Conservation (phyloP, 1,284 basidiomycete species). For the Lignosus rhinocerotis region DNA sequence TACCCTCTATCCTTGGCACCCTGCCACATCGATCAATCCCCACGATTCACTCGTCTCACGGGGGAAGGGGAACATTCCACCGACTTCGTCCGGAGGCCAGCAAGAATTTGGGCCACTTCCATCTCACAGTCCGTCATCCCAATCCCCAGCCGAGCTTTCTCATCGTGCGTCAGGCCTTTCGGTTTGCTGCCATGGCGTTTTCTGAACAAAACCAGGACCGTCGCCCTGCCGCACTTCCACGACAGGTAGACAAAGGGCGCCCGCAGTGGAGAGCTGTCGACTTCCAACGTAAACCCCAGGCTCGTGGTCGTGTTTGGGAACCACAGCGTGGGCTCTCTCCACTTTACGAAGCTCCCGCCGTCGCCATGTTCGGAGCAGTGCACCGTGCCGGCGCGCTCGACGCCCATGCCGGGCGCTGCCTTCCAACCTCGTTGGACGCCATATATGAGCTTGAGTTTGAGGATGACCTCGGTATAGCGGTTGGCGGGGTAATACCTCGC, state of each 20-base stretch:
- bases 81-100: neutral
- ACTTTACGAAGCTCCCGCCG: neutral
- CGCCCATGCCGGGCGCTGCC: neutral
- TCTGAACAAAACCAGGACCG: constrained; percentile 6
- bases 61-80: neutral
- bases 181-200: neutral
- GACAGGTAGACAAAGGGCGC: constrained; percentile 1
- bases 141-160: neutral
- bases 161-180: neutral
- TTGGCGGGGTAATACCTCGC: neutral
- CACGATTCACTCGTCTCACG: neutral
- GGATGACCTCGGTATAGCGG: neutral
- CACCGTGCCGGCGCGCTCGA: neutral
- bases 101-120: neutral
- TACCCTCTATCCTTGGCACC: neutral
- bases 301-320: neutral
- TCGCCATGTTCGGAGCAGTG: neutral
- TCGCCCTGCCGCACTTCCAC: neutral
- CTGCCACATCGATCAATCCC: too few species aligned
- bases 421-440: neutral
- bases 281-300: neutral
- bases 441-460: neutral
- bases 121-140: neutral
- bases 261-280: constrained; percentile 1
- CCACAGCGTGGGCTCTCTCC: neutral